Conservation (phyloP, 1,139 yeast genomes). For the Barnettozyma hawaiiensis region DNA sequence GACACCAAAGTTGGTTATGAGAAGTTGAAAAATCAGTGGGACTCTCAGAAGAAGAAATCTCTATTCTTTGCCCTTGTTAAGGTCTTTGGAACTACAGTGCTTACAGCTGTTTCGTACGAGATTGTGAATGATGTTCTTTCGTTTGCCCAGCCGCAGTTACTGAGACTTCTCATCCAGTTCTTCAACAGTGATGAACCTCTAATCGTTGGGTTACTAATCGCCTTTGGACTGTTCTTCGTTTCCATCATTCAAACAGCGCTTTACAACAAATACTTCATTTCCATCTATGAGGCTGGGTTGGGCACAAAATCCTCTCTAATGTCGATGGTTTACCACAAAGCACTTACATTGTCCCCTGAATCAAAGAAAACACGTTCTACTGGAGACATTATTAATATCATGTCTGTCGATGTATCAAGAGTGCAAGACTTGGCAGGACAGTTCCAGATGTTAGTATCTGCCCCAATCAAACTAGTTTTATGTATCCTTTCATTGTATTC, state of each 20-base stretch:
- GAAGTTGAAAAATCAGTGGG: conserved; percentile 35
- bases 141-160: conserved; percentile 53
- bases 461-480: conserved; percentile 52
- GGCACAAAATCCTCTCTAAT: conserved; percentile 47
- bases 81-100: conserved; percentile 44
- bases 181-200: conserved; percentile 40
- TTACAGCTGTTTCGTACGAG: conserved; percentile 41
- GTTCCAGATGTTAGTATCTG: conserved; percentile 49
- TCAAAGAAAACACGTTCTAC: conserved; percentile 42
- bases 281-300: conserved; percentile 46
- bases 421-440: conserved; percentile 49
- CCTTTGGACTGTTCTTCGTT: conserved; percentile 44
- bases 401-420: conserved; percentile 55
- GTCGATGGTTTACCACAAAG: conserved; percentile 46
- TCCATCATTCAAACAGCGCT: conserved; percentile 43
- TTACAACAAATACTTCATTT: conserved; percentile 47
- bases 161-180: conserved; percentile 43
- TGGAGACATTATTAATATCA: conserved; percentile 53
- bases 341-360: conserved; percentile 42
- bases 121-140: conserved; percentile 39
- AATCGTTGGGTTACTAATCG: conserved; percentile 46
- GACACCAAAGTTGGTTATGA: conserved; percentile 37
- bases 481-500: conserved; percentile 52
- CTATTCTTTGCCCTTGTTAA: conserved; percentile 37
- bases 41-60: conserved; percentile 33